Evolutionary conservation across 1,139 yeast genomes (phyloP).

Genomic region (Spathaspora sp.): DNA sequence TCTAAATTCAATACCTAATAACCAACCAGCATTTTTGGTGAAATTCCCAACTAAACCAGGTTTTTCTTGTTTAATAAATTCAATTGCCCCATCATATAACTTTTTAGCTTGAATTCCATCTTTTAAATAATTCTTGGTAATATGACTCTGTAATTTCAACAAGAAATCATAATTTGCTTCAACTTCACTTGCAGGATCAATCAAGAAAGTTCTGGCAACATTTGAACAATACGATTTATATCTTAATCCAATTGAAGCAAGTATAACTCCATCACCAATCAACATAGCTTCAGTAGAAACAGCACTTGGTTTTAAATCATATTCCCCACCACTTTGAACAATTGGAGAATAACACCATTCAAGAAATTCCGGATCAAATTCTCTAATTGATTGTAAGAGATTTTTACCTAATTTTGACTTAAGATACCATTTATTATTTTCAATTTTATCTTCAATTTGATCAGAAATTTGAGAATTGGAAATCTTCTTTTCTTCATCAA

Average conservation of each 20-base stretch:
- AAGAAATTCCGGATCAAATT: conserved; percentile 71
- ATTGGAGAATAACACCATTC: conserved; percentile 97
- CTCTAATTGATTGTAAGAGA: conserved; percentile 40
- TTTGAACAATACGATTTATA: conserved; percentile 90
- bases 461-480: conserved; percentile 76
- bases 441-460: conserved; percentile 77
- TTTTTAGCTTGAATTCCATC: conserved; percentile 68
- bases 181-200: conserved; percentile 83
- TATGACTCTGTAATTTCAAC: conserved; percentile 63
- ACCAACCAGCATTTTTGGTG: conserved; percentile 84
- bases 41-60: conserved; percentile 68
- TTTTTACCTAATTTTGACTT: conserved; percentile 62
- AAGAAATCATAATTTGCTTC: conserved; percentile 79
- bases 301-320: conserved; percentile 84
- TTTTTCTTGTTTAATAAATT: conserved; percentile 53
- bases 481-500: conserved; percentile 82
- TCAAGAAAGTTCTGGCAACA: conserved; percentile 82
- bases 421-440: conserved; percentile 67
- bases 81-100: conserved; percentile 63
- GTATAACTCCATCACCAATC: conserved; percentile 75
- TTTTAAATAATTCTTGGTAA: conserved; percentile 53
- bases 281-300: conserved; percentile 66
- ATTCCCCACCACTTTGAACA: conserved; percentile 84
- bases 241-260: conserved; percentile 82
- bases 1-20: conserved; percentile 88